phyloP scores from a whole-genome alignment of 495 filamentous ascomycete genomes.

The Aspergillus coremiiformis region DNA sequence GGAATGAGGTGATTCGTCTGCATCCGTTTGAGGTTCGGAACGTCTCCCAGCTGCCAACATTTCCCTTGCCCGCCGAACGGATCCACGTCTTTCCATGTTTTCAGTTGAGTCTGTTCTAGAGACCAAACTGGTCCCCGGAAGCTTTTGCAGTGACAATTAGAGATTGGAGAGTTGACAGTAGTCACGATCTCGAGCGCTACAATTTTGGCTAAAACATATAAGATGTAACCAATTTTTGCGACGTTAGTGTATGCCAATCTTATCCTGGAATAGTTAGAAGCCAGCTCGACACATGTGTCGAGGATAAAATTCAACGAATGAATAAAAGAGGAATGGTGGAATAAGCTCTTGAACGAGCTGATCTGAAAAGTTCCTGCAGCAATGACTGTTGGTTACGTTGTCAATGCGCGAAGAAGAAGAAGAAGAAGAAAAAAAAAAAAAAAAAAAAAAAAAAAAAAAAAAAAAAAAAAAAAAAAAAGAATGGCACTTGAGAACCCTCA shows the following conservation, averaged over 20 bases:
- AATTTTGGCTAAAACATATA: neutral
- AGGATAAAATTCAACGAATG: slow-evolving; percentile 3
- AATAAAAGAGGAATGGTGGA: slow-evolving; percentile 2
- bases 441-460: too few relatives aligned
- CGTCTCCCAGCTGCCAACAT: slow-evolving; percentile 45
- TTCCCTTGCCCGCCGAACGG: slow-evolving; percentile 44
- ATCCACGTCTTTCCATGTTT: slow-evolving; percentile 27
- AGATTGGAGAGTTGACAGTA: neutral
- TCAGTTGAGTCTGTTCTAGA: slow-evolving; percentile 3
- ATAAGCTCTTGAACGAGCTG: neutral
- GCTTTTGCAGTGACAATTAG: slow-evolving; percentile 10
- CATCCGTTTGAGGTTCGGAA: slow-evolving; percentile 19
- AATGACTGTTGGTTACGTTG: slow-evolving; percentile 2
- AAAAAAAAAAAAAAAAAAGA: slow-evolving; percentile 1
- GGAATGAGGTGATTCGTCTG: slow-evolving; percentile 7
- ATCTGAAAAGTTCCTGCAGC: slow-evolving; percentile 5
- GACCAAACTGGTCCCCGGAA: slow-evolving; percentile 10
- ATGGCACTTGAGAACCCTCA: slow-evolving; percentile 11
- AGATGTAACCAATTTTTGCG: neutral
- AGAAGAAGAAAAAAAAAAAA: too few relatives aligned
- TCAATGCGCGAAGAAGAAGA: too few relatives aligned
- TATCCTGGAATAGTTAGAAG: neutral
- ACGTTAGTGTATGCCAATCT: neutral
- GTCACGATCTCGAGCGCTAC: neutral
- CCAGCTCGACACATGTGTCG: slow-evolving; percentile 12